Percentiles rank a stretch among this genome's conserved stretches.
These are phyloP conservation scores for Acanthamoeba lenticulata DNA, from an alignment of 208 protist genomes.

Conservation along the genomic window DNA sequence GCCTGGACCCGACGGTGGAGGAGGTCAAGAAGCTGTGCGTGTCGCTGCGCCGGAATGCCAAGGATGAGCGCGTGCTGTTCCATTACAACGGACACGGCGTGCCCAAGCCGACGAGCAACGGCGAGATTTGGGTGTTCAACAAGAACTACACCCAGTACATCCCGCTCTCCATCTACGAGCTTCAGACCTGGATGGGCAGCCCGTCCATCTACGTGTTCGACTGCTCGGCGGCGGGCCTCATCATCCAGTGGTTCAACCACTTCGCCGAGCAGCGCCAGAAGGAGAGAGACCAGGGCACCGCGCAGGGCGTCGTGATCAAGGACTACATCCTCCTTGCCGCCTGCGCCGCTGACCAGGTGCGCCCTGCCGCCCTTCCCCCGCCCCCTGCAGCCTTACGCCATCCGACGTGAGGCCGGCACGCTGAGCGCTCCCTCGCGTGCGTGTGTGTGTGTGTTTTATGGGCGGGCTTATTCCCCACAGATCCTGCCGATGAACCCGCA, in stretches of 20 bases:
- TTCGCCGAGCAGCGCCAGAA: slow-evolving; percentile 84
- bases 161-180: slow-evolving; percentile 96
- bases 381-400: background rate
- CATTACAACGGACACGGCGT: slow-evolving; percentile 99
- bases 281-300: slow-evolving; percentile 64
- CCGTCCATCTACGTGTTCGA: slow-evolving; percentile 98
- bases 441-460: too few species aligned
- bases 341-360: slow-evolving; percentile 92
- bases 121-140: slow-evolving; percentile 99
- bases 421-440: too few species aligned
- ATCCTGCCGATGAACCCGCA: slow-evolving; percentile 95
- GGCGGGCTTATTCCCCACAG: too few species aligned
- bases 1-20: slow-evolving; percentile 95
- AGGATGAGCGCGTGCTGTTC: slow-evolving; percentile 95
- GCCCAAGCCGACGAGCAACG: slow-evolving; percentile 95
- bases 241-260: slow-evolving; percentile 81
- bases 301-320: slow-evolving; percentile 64
- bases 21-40: slow-evolving; percentile 92
- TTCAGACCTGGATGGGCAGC: slow-evolving; percentile 92
- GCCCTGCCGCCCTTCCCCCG: slow-evolving; percentile 89
- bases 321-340: slow-evolving; percentile 96
- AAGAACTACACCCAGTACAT: slow-evolving; percentile 97
- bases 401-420: too few species aligned
- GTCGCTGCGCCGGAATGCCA: slow-evolving; percentile 87
- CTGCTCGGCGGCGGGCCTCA: slow-evolving; percentile 90